A percentile compares a stretch with the other conserved stretches of the same genome.
Evolutionary conservation across 2,329 filamentous ascomycete species (phyloP).

Genomic region (Zalaria sp.): DNA sequence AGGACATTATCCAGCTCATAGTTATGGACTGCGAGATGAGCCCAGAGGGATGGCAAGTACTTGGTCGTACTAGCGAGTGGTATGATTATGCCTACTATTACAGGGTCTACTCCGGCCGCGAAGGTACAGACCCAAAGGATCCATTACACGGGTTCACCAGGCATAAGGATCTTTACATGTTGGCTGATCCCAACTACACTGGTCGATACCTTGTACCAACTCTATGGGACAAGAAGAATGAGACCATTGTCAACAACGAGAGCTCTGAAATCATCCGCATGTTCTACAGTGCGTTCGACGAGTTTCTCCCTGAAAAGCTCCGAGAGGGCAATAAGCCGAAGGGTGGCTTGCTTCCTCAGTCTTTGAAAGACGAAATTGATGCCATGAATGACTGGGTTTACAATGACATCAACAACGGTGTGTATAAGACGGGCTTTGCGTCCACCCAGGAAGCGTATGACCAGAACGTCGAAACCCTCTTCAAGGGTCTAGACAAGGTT

Average conservation of each 20-base stretch:
- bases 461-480: slow-evolving; percentile 55
- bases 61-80: not conserved
- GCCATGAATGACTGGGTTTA: slow-evolving; percentile 71
- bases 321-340: slow-evolving; percentile 37
- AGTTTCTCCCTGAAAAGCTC: slow-evolving; percentile 34
- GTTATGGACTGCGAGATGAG: slow-evolving; percentile 25
- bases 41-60: slow-evolving; percentile 44
- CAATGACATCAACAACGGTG: slow-evolving; percentile 40
- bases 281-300: slow-evolving; percentile 70
- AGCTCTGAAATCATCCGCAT: slow-evolving; percentile 86
- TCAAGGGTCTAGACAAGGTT: slow-evolving; percentile 60
- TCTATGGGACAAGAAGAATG: slow-evolving; percentile 63
- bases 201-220: slow-evolving; percentile 77
- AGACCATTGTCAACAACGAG: slow-evolving; percentile 80
- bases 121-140: slow-evolving; percentile 41
- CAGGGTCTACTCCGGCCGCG: slow-evolving; percentile 46
- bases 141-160: slow-evolving; percentile 52
- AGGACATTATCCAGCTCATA: slow-evolving; percentile 34
- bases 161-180: slow-evolving; percentile 61
- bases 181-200: slow-evolving; percentile 49
- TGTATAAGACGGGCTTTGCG: slow-evolving; percentile 58
- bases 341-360: slow-evolving; percentile 53
- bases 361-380: slow-evolving; percentile 57
- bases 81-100: not conserved
- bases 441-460: slow-evolving; percentile 75